Evolutionary conservation across 2,329 filamentous ascomycete genomes (phyloP).

Genomic region (Neonectria magnoliae): DNA sequence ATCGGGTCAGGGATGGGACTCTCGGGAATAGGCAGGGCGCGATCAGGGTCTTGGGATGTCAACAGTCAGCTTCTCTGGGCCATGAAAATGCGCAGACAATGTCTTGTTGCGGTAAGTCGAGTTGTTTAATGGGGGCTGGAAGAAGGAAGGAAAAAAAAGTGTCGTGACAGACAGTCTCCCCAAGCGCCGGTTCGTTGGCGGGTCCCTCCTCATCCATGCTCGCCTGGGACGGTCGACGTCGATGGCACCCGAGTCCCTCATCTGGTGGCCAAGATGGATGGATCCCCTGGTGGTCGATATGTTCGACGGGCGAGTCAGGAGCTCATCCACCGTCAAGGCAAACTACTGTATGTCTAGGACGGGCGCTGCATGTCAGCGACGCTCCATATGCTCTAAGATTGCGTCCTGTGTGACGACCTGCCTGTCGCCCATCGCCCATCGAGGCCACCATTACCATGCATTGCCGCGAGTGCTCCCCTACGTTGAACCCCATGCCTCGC

Average conservation of each 20-base stretch:
- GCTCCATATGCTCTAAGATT: conserved; percentile 14
- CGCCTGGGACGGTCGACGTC: not conserved
- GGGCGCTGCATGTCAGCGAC: conserved; percentile 18
- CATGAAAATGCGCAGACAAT: conserved; percentile 14
- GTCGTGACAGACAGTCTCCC: conserved; percentile 8
- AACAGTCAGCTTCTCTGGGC: not conserved
- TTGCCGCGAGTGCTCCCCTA: conserved; percentile 12
- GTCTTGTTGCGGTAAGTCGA: conserved; percentile 12
- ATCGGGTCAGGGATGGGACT: conserved; percentile 31
- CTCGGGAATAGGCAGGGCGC: conserved; percentile 35
- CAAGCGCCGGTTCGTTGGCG: conserved; percentile 9
- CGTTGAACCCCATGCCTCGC: conserved; percentile 5
- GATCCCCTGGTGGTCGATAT: not conserved
- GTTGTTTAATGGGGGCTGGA: not conserved
- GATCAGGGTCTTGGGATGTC: conserved; percentile 7
- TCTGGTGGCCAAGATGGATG: conserved; percentile 1
- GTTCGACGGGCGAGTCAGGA: conserved; percentile 18
- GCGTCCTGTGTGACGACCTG: conserved; percentile 12
- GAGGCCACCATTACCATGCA: conserved; percentile 6
- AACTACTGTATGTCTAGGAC: conserved; percentile 26
- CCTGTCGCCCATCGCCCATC: conserved; percentile 2
- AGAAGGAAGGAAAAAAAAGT: not conserved
- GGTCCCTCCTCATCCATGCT: conserved; percentile 1
- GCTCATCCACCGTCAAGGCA: conserved; percentile 11
- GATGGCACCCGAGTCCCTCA: conserved; percentile 4